A percentile compares a stretch with the other conserved stretches of the same genome.
These are phyloP conservation scores for Hymenoscyphus fructigenus DNA, from an alignment of 2,329 filamentous ascomycete genomes.

Conservation along the genomic window DNA sequence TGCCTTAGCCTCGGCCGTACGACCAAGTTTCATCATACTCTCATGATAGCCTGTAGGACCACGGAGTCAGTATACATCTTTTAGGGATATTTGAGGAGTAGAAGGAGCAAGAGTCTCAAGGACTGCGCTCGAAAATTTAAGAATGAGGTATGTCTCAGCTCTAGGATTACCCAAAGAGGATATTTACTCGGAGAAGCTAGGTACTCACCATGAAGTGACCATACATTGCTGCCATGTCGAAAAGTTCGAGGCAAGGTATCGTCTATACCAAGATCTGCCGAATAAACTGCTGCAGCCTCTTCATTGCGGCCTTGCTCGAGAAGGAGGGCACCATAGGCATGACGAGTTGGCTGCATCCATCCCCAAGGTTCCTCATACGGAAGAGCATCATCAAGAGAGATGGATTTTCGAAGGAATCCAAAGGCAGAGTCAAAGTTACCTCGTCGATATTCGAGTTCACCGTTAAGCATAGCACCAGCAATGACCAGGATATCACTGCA, in stretches of 20 bases:
- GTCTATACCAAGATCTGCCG: slow-evolving; percentile 59
- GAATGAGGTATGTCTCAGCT: too few species aligned
- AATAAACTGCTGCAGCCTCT: slow-evolving; percentile 57
- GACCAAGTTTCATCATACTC: slow-evolving; percentile 58
- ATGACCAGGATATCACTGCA: slow-evolving; percentile 63
- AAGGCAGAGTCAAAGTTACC: slow-evolving; percentile 60
- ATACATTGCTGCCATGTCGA: slow-evolving; percentile 71
- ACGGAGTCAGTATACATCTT: too few species aligned
- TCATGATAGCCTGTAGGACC: slow-evolving; percentile 53
- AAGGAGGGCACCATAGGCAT: slow-evolving; percentile 68
- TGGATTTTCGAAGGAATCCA: slow-evolving; percentile 54
- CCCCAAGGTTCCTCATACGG: slow-evolving; percentile 76
- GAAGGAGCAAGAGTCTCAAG: too few species aligned
- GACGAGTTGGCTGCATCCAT: slow-evolving; percentile 74
- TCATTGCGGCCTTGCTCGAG: slow-evolving; percentile 63
- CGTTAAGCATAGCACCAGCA: slow-evolving; percentile 65
- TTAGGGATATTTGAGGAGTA: too few species aligned
- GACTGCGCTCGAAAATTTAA: too few species aligned
- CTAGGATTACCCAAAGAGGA: too few species aligned
- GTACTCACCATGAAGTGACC: slow-evolving; percentile 63
- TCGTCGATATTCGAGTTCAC: slow-evolving; percentile 70
- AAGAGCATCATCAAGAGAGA: slow-evolving; percentile 60
- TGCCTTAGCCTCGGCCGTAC: slow-evolving; percentile 46
- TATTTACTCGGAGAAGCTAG: too few species aligned
- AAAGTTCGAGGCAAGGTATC: slow-evolving; percentile 61